Evolutionary conservation across 2,329 filamentous ascomycete species (phyloP).

Genomic region (Chlorencoelia australis): DNA sequence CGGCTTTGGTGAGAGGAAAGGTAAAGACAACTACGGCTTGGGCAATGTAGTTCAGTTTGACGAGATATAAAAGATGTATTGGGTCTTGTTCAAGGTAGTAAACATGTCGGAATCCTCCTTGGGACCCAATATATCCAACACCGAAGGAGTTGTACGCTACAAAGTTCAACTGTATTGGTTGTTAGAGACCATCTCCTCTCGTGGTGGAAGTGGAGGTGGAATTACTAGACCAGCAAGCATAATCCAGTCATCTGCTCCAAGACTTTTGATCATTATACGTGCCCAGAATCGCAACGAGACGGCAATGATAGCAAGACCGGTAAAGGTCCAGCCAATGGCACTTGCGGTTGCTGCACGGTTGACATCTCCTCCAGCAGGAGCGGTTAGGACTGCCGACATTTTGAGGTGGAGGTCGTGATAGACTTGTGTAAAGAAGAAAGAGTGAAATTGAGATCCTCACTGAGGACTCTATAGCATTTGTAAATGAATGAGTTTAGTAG

Average conservation of each 20-base stretch:
- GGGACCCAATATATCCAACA: too few relatives aligned
- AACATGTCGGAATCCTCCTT: conserved; percentile 6
- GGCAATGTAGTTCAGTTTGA: conserved; percentile 3
- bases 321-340: conserved; percentile 1
- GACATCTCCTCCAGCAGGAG: conserved; percentile 1
- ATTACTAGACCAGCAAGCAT: conserved; percentile 5
- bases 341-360: conserved; percentile 1
- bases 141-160: too few relatives aligned
- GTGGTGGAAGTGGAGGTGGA: too few relatives aligned
- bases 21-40: conserved; percentile 1
- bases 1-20: conserved; percentile 1
- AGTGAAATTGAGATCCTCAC: too few relatives aligned
- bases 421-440: too few relatives aligned
- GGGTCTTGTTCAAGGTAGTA: neutral
- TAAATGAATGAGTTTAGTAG: too few relatives aligned
- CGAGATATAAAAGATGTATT: neutral
- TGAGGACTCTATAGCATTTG: too few relatives aligned
- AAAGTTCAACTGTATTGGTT: too few relatives aligned
- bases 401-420: too few relatives aligned
- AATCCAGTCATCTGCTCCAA: conserved; percentile 5
- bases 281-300: conserved; percentile 5
- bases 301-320: conserved; percentile 2
- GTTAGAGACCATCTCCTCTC: too few relatives aligned
- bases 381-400: too few relatives aligned
- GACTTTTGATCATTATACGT: conserved; percentile 1